These are phyloP conservation scores for Tylopilus felleus DNA, from an alignment of 768 basidiomycete species.

Conservation along the genomic window DNA sequence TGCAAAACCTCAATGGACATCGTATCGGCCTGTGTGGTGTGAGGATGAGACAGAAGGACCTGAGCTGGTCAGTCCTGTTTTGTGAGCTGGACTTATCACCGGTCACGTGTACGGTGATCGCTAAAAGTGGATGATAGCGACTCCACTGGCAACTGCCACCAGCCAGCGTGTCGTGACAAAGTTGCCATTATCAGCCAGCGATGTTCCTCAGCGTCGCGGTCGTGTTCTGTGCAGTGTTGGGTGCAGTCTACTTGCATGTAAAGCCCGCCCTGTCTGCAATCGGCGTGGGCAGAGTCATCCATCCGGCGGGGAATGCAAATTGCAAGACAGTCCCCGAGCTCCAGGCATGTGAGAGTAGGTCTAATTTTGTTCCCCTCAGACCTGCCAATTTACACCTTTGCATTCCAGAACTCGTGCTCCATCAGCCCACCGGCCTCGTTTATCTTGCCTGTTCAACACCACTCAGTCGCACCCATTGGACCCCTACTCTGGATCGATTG, in stretches of 20 bases:
- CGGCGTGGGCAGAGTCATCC: constrained; percentile 46
- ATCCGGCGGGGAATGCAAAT: constrained; percentile 43
- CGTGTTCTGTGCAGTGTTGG: constrained; percentile 39
- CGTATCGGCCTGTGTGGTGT: not conserved
- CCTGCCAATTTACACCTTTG: not conserved
- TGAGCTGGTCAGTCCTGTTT: too few species aligned
- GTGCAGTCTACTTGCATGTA: constrained; percentile 46
- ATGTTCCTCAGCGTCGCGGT: constrained; percentile 10
- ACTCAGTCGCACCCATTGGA: constrained; percentile 48
- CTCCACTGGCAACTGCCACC: too few species aligned
- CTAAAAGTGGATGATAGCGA: not conserved
- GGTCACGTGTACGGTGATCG: constrained; percentile 1
- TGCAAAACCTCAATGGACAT: constrained; percentile 25
- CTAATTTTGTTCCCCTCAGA: not conserved
- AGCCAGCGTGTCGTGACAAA: too few species aligned
- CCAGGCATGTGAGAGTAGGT: constrained; percentile 65
- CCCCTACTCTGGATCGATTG: constrained; percentile 39
- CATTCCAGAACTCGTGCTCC: constrained; percentile 52
- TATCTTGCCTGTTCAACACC: constrained; percentile 64
- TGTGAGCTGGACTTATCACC: too few species aligned
- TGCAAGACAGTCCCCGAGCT: constrained; percentile 53
- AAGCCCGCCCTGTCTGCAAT: constrained; percentile 40
- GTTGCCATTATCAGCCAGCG: too few species aligned
- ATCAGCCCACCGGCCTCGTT: constrained; percentile 51
- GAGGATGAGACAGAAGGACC: not conserved